Conservation (phyloP, 2,329 filamentous ascomycete species). For the Paraphaeosphaeria minitans region DNA sequence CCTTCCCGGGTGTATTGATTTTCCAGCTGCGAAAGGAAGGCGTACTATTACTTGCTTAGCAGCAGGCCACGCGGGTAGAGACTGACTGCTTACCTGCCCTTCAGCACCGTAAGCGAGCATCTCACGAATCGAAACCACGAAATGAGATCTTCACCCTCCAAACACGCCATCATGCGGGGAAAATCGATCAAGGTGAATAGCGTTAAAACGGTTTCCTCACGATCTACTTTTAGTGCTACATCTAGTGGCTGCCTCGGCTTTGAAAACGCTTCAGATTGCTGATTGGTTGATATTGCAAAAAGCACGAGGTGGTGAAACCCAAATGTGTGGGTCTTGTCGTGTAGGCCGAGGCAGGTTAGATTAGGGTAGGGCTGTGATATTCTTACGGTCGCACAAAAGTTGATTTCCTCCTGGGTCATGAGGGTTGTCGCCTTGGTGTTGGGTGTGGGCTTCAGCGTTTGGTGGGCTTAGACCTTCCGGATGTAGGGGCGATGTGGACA, state of each 20-base stretch:
- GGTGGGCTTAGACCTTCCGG: background rate
- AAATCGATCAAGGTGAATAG: background rate
- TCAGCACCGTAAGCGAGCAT: background rate
- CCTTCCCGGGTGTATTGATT: background rate
- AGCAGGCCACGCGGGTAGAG: background rate
- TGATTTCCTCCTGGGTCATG: background rate
- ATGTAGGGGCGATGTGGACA: background rate
- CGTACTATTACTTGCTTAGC: background rate
- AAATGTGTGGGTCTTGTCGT: background rate
- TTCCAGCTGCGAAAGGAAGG: background rate
- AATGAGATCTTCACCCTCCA: background rate
- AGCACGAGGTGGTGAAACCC: background rate
- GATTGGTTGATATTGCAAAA: background rate
- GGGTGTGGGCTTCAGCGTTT: slow-evolving; percentile 1
- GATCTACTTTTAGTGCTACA: background rate
- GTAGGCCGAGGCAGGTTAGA: background rate
- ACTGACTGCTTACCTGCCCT: background rate
- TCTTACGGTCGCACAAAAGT: background rate
- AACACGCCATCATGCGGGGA: slow-evolving; percentile 1
- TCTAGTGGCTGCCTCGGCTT: slow-evolving; percentile 2
- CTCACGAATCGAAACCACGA: background rate
- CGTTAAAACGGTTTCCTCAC: background rate
- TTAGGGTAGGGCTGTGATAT: background rate
- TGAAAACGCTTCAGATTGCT: background rate
- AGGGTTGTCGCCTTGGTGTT: background rate